These are phyloP conservation scores for Irineochytrium annulatum DNA, from an alignment of 192 early-diverging fungal genomes.

Conservation along the genomic window DNA sequence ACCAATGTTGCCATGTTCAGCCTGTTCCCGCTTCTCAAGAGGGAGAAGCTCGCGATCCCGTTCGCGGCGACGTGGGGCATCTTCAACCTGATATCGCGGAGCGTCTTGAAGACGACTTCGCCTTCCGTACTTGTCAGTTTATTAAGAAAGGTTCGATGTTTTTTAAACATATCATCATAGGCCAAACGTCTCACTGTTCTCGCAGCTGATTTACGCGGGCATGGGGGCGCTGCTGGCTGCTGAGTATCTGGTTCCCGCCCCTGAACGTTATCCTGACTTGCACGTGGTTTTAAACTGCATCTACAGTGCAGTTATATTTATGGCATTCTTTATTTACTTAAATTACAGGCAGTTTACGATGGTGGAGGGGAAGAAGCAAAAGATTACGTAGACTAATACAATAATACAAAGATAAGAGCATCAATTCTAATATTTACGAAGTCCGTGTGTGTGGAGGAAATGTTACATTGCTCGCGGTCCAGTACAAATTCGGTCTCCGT, in stretches of 20 bases:
- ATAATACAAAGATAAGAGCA: too few species aligned
- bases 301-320: conserved; percentile 65
- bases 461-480: too few species aligned
- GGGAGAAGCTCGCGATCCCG: conserved; percentile 67
- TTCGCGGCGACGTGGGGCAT: conserved; percentile 64
- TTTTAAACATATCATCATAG: not conserved
- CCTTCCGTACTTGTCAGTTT: conserved; percentile 45
- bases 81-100: conserved; percentile 31
- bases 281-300: conserved; percentile 77
- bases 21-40: conserved; percentile 81
- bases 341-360: not conserved
- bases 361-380: too few species aligned
- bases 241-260: conserved; percentile 60
- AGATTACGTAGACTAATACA: too few species aligned
- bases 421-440: too few species aligned
- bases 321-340: not conserved
- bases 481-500: too few species aligned
- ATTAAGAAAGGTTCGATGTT: conserved; percentile 11
- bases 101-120: conserved; percentile 52
- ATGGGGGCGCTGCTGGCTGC: conserved; percentile 58
- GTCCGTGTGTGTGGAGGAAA: too few species aligned
- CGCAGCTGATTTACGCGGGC: conserved; percentile 37
- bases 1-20: conserved; percentile 80
- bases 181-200: not conserved
- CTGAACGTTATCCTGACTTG: conserved; percentile 71